Percentiles rank a stretch among this genome's conserved stretches.
Evolutionary conservation across 768 basidiomycete genomes (phyloP).

Genomic region (Phylloporus sp.): DNA sequence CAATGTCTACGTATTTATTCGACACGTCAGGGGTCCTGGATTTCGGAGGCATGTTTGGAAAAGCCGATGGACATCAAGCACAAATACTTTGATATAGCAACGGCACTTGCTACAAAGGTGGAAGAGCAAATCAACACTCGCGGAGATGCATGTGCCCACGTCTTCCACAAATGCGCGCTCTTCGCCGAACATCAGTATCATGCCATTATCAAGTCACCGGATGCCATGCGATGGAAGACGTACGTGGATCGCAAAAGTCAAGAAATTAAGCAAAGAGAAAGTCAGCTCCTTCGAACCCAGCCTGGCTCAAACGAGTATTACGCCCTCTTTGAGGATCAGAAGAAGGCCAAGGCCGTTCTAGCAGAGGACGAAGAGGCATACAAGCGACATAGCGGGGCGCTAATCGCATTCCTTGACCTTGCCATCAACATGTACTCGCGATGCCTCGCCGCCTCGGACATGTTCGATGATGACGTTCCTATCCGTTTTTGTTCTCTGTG

Average conservation of each 20-base stretch:
- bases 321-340: conserved; percentile 35
- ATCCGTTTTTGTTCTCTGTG: conserved; percentile 87
- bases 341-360: conserved; percentile 45
- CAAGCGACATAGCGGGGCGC: conserved; percentile 38
- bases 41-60: conserved; percentile 76
- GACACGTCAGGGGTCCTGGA: conserved; percentile 76
- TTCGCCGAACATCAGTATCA: conserved; percentile 90
- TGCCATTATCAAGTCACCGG: conserved; percentile 61
- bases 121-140: conserved; percentile 19
- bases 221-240: conserved; percentile 60
- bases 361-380: conserved; percentile 48
- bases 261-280: conserved; percentile 57
- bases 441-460: conserved; percentile 64
- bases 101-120: conserved; percentile 27
- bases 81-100: conserved; percentile 67
- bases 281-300: conserved; percentile 27
- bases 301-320: conserved; percentile 15
- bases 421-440: conserved; percentile 85
- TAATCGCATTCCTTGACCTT: conserved; percentile 60
- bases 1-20: neutral
- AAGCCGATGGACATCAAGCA: conserved; percentile 67
- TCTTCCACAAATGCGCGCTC: conserved; percentile 78
- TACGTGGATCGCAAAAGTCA: conserved; percentile 68
- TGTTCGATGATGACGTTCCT: conserved; percentile 68
- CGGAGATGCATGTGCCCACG: conserved; percentile 41